phyloP scores from a whole-genome alignment of 176 grass and related monocot species.

The Raddia distichophylla region DNA sequence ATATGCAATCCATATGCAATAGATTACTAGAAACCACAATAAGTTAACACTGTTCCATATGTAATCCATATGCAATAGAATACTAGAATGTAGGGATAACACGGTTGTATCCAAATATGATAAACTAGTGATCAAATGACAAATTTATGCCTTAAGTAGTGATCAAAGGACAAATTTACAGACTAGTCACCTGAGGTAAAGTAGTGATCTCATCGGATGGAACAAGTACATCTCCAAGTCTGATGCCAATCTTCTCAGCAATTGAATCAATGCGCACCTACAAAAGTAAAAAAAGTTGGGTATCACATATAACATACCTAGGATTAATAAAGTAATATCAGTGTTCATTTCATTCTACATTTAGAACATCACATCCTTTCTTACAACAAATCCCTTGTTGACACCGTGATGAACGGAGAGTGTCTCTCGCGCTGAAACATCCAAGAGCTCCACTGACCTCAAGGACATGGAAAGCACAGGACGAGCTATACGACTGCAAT shows the following conservation, averaged over 20 bases:
- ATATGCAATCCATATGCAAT: no score
- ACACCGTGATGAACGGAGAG: neutral
- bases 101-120: neutral
- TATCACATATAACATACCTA: neutral
- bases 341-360: no score
- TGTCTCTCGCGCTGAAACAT: neutral
- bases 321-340: no score
- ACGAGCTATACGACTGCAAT: neutral
- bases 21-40: no score
- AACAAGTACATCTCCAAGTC: constrained; percentile 22
- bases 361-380: neutral
- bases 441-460: neutral
- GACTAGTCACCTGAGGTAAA: no score
- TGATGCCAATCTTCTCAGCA: constrained; percentile 17
- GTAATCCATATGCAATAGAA: no score
- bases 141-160: neutral
- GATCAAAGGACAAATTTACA: neutral
- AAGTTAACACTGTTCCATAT: no score
- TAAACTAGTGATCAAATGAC: no score
- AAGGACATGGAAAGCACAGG: neutral
- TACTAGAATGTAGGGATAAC: no score
- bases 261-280: neutral
- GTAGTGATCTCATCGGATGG: neutral
- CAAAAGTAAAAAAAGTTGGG: neutral
- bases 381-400: neutral